Conservation (phyloP, 2,329 filamentous ascomycete genomes). For the Fusarium aywerte region DNA sequence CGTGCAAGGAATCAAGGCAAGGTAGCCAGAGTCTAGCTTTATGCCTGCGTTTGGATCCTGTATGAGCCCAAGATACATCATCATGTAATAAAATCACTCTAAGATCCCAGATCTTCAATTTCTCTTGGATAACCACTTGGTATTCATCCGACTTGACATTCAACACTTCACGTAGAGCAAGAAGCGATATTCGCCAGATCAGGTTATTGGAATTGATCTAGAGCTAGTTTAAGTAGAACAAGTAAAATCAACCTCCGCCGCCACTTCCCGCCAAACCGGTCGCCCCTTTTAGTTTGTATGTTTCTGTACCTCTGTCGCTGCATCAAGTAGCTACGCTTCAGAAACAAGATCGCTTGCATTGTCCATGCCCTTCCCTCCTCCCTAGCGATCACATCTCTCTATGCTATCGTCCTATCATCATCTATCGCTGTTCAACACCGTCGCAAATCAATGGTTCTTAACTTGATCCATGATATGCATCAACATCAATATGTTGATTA, state of each 20-base stretch:
- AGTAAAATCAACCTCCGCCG: conserved; percentile 48
- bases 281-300: conserved; percentile 48
- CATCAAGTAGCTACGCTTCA: not conserved
- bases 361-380: conserved; percentile 28
- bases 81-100: not conserved
- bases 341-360: conserved; percentile 32
- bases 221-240: conserved; percentile 25
- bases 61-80: too few species aligned
- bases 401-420: not conserved
- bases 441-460: not conserved
- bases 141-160: too few species aligned
- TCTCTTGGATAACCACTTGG: not conserved
- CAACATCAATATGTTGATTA: conserved; percentile 32
- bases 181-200: conserved; percentile 8
- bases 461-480: not conserved
- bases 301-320: conserved; percentile 10
- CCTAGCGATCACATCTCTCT: conserved; percentile 29
- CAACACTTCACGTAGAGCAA: not conserved
- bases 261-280: conserved; percentile 52
- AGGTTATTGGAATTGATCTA: conserved; percentile 18
- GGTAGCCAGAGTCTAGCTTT: too few species aligned
- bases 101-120: not conserved
- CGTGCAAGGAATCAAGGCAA: too few species aligned
- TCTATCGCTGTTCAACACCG: not conserved
- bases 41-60: too few species aligned